Conservation (phyloP, 306 rosid species). For the Prunus dulcis region DNA sequence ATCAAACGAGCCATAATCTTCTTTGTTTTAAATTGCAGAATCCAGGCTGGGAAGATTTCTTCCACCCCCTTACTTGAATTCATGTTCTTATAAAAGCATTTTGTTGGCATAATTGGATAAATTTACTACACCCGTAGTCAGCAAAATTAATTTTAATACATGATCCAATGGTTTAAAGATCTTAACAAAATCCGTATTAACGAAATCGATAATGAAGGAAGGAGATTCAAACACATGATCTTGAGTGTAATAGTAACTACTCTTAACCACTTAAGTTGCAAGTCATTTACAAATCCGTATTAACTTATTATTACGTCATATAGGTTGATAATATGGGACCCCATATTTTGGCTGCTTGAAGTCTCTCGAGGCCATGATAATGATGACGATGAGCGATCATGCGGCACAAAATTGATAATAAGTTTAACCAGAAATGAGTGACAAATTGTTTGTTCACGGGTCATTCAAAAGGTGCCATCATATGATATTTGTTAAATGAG, state of each 20-base stretch:
- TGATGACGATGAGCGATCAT: slow-evolving; percentile 20
- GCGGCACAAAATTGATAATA: slow-evolving; percentile 23
- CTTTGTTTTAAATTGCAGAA: neutral
- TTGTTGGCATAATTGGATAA: neutral
- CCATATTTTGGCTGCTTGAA: neutral
- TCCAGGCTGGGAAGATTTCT: neutral
- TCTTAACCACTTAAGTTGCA: no score
- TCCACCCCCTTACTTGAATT: neutral
- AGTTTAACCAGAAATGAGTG: slow-evolving; percentile 25
- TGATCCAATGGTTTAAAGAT: no score
- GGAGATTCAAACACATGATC: no score
- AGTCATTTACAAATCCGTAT: no score
- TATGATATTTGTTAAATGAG: slow-evolving; percentile 29
- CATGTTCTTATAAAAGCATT: neutral
- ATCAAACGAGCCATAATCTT: neutral
- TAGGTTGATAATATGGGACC: neutral
- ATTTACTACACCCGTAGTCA: no score
- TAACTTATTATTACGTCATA: no score
- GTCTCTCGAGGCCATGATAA: neutral
- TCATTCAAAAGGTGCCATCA: slow-evolving; percentile 34
- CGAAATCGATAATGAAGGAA: accelerated
- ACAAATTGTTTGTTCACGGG: slow-evolving; percentile 49
- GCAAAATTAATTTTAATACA: no score
- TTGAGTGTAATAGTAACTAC: no score
- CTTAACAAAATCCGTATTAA: no score